Base-by-base conservation (phyloP, 257 asterid species). In the Lithospermum erythrorhizon region DNA sequence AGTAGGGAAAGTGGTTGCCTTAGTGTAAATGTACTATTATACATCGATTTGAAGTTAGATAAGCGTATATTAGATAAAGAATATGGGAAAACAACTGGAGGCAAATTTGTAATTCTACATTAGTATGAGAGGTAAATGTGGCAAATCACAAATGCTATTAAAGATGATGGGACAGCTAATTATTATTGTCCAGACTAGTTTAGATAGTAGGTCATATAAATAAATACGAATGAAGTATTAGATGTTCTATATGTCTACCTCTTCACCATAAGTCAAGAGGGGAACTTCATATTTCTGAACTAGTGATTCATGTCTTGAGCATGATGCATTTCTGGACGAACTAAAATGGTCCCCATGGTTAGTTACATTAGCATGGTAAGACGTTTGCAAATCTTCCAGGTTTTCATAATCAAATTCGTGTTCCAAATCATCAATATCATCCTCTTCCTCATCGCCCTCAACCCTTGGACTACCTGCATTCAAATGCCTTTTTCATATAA, bases 361-460 rank as follows among this genome's bases (percentile, higher is more conserved):
- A 18, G 75, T 15, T 4, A 68, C 72, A 55, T 79, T 73, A 1
- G 65, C 62, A 58, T 57, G 65, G 45, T 65, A 79, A 10, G 54
- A 45, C 17, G 23, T 70, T 57, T 75, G 75, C 11, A 69, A 66
- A 62, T 64, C 73, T 64, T 78, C 84, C 41, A 61, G 22, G 22
- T 74, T 57, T 45, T 64, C 78, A 62, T 81, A 85, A 73, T 79
- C 85, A 53, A 90, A 87, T 72, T 90, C 98, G 16, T 81, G 73
- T 58, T 87, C 98, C 78, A 87, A 73, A 73, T 90, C 98, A 73
- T 90, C 98, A 4, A 59, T n/a, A 29, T 53, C 83, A 57, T 90
- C 96, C 71, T 90, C 98, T 73, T 90, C 98, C 77, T 90, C 98
- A 61, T 90, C 98, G 51, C 95, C 98, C 65, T 87, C 95, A 23